Evolutionary conservation across 495 filamentous ascomycete genomes (phyloP).

Genomic region (Trichoderma orchidacearum): DNA sequence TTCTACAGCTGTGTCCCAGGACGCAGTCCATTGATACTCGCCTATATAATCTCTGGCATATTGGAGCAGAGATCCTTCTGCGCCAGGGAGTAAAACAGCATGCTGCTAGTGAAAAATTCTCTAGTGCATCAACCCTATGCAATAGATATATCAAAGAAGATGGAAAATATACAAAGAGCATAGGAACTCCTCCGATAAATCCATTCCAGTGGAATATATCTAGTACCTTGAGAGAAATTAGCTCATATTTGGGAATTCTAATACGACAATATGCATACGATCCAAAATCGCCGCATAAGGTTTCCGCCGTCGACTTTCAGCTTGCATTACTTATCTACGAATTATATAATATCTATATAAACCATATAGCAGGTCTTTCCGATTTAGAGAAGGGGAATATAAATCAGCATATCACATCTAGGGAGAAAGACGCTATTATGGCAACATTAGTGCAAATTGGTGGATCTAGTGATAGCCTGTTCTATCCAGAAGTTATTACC

Average conservation of each 20-base stretch:
- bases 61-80: conserved; percentile 29
- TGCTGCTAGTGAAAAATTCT: no score
- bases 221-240: conserved; percentile 12
- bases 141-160: no score
- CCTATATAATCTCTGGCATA: conserved; percentile 20
- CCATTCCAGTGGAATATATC: conserved; percentile 8
- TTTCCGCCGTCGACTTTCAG: conserved; percentile 25
- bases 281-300: conserved; percentile 10
- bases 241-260: conserved; percentile 20
- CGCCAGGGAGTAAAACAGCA: conserved; percentile 17
- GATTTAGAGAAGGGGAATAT: conserved; percentile 1
- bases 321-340: conserved; percentile 25
- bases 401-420: neutral
- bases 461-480: neutral
- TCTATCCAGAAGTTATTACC: neutral
- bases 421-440: neutral
- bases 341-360: conserved; percentile 20
- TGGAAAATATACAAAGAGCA: neutral
- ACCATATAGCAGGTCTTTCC: conserved; percentile 9
- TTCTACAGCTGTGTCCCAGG: conserved; percentile 11
- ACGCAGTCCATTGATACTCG: conserved; percentile 17
- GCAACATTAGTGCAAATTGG: conserved; percentile 6
- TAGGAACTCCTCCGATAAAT: neutral
- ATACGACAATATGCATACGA: conserved; percentile 25
- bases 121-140: no score